phyloP scores from a whole-genome alignment of 148 eudicot species.

The Limonium bicolor region DNA sequence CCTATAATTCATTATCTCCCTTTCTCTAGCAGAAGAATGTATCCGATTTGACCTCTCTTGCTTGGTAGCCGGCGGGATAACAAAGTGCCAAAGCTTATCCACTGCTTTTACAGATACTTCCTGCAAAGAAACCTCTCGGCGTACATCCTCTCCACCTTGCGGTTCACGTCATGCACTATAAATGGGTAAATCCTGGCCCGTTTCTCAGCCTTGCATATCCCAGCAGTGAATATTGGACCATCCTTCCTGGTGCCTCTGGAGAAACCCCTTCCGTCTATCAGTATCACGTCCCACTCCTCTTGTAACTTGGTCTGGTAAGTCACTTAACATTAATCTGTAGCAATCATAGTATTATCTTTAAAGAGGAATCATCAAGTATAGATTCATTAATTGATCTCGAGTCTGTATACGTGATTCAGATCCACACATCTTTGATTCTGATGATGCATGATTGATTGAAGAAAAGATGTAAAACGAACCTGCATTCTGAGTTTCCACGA shows the following conservation, averaged over 20 bases:
- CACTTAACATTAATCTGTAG: slow-evolving; percentile 23
- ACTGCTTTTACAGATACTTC: slow-evolving; percentile 30
- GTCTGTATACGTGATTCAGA: too few species aligned
- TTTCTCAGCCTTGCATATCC: slow-evolving; percentile 31
- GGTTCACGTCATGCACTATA: slow-evolving; percentile 36
- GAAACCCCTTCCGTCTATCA: slow-evolving; percentile 44
- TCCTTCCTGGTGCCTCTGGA: slow-evolving; percentile 34
- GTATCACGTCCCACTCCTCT: slow-evolving; percentile 37
- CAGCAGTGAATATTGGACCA: slow-evolving; percentile 42
- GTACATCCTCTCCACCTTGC: slow-evolving; percentile 37
- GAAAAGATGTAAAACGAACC: slow-evolving; percentile 19
- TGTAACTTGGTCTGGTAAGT: slow-evolving; percentile 37
- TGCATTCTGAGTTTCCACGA: slow-evolving; percentile 25
- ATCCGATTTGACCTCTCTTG: slow-evolving; percentile 3
- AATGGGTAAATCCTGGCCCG: slow-evolving; percentile 34
- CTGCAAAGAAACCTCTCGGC: slow-evolving; percentile 35
- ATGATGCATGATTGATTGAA: too few species aligned
- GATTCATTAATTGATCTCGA: too few species aligned
- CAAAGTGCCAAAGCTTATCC: slow-evolving; percentile 46
- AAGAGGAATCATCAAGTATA: not conserved
- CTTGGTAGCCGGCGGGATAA: slow-evolving; percentile 29
- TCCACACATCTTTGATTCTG: too few species aligned
- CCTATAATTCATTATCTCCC: too few species aligned
- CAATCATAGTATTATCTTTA: not conserved
- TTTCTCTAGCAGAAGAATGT: too few species aligned